phyloP scores from a whole-genome alignment of 805 yeast genomes.

The Myxozyma melibiosi region DNA sequence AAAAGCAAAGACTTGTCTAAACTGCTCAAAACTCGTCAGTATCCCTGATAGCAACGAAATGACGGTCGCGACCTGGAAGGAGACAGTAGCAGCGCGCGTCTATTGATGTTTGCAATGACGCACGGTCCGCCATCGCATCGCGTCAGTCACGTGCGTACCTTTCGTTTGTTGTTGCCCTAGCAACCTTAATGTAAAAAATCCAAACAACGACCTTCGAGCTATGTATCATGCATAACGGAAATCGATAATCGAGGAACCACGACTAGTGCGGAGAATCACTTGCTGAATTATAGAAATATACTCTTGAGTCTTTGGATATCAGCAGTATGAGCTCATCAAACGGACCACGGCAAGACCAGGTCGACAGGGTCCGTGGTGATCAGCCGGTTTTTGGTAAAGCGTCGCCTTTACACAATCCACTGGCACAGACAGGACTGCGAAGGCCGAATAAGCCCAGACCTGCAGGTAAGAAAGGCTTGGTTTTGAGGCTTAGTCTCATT shows the following conservation, averaged over 20 bases:
- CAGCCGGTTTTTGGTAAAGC: slow-evolving; percentile 20
- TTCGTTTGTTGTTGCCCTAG: background rate
- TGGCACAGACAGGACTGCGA: slow-evolving; percentile 10
- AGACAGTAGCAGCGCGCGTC: background rate
- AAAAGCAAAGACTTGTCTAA: too few relatives aligned
- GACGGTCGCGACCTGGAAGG: too few relatives aligned
- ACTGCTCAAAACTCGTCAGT: too few relatives aligned
- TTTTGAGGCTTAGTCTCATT: background rate
- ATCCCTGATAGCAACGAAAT: too few relatives aligned
- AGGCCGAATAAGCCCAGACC: slow-evolving; percentile 11
- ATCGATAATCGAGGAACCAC: too few relatives aligned
- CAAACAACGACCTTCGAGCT: too few relatives aligned
- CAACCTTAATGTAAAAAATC: slow-evolving; percentile 3
- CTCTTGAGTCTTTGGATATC: too few relatives aligned
- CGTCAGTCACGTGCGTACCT: background rate
- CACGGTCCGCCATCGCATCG: slow-evolving; percentile 5
- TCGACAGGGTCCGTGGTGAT: background rate
- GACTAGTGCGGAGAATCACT: too few relatives aligned
- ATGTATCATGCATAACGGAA: too few relatives aligned
- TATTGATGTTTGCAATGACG: too few relatives aligned
- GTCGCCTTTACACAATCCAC: slow-evolving; percentile 25
- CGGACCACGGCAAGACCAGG: background rate
- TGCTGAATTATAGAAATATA: too few relatives aligned
- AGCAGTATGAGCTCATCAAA: background rate
- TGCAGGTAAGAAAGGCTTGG: slow-evolving; percentile 8